Evolutionary conservation across 345 rosid genomes (phyloP).

Genomic region (Moricandia arvensis): DNA sequence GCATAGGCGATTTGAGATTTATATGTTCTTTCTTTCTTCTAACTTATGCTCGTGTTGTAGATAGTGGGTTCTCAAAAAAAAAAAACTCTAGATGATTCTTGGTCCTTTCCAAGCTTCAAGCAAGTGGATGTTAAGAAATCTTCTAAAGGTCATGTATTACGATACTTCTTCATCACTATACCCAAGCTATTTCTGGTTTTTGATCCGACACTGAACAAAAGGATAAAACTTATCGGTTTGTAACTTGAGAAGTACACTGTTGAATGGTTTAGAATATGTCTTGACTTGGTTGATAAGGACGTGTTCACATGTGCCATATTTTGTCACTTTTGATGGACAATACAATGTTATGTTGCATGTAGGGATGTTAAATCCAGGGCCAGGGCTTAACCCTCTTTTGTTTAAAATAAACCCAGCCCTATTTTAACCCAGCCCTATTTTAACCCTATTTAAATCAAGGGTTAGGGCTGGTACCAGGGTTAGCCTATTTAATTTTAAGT

Average conservation of each 20-base stretch:
- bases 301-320: neutral
- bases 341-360: neutral
- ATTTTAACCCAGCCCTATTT: no score
- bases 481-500: no score
- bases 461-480: no score
- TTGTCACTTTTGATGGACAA: neutral
- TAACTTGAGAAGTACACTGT: neutral
- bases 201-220: neutral
- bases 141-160: neutral
- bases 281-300: neutral
- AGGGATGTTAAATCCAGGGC: no score
- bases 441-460: no score
- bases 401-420: no score
- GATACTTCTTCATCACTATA: neutral
- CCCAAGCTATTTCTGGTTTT: neutral
- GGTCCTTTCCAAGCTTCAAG: neutral
- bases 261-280: neutral
- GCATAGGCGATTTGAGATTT: neutral
- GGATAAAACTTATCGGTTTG: neutral
- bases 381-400: no score
- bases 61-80: no score
- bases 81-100: neutral
- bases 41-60: neutral
- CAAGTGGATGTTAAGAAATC: neutral
- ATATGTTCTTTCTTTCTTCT: neutral